Base-by-base conservation (phyloP, 164 flowering plant species). In the Brasenia schreberi region DNA sequence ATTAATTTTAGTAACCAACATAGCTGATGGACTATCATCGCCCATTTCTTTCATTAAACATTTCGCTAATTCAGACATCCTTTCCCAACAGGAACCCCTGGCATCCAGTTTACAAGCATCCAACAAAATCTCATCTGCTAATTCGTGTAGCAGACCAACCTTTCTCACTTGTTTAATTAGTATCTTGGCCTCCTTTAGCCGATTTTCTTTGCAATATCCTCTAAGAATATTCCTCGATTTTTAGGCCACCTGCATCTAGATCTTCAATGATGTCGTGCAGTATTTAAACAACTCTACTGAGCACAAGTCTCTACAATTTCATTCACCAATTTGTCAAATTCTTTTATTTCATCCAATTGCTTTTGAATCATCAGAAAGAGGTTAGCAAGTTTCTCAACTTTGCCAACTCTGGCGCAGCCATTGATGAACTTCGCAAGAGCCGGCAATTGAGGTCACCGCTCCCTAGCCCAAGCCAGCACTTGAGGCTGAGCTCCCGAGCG, bases 211-310 rank as follows among this genome's bases (percentile, higher is more conserved):
- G 73, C 68, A 74, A 76, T 93, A 93, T 5, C 87, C 87, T 66
- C 66, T 66, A 72, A 93, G 64, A 63, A 90, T 85, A 17, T 18
- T 18, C 18, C 9, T 70, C 69, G 49, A 81, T 18, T 4, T 76
- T 66, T 61, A 65, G 12, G 19, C 85, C 85, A 62, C 79, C 83
- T 17, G 69, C 64, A 65, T 81, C 83, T 80, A 85, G 77, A 70
- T 90, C 96, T 66, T 93, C 97, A 69, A 93, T 67, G 66, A 90
- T 79, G 78, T 93, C 97, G 98, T 19, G 96, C 92, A 63, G 77
- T 77, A 63, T 86, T 89, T 62, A 87, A 77, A 93, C 92, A 90
- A 23, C 89, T 87, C 72, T 85, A 43, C 43, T 69, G 65, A 74
- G 88, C 77, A 68, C 90, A 90, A 67, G 93, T 88, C 67, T 76